Base-by-base conservation (phyloP, 495 filamentous ascomycete genomes). In the Penicillium argentinense region DNA sequence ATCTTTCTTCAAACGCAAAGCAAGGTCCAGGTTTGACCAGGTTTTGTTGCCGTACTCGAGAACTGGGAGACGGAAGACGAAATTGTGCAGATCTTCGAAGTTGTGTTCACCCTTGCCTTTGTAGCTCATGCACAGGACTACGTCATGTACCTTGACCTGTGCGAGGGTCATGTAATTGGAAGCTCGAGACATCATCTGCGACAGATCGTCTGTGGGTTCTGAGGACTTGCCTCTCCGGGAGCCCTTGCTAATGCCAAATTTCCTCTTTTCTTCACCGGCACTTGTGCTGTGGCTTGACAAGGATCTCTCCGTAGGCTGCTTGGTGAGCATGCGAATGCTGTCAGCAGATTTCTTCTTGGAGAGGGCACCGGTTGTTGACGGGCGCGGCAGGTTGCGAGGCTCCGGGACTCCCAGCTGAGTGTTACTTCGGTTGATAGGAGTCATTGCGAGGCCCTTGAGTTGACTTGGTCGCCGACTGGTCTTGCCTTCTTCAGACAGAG, bases 11-110 rank as follows among this genome's bases (percentile, higher is more conserved):
- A 99, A 73, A 14, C 87, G 85, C 39, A 97, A 72, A 1, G 92
- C 91, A 9, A 99, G 80, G 51, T 99, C 93, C 6, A 97, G 81
- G 63, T 97, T 97, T 13, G 92, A 97, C 93, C 93, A 99, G 8
- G 91, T 97, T 71, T 97, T 97, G 73, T 99, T 97, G 39, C 88
- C 80, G 64, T 96, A 97, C 62, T 99, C 93, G 28, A 99, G 82
- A 12, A 87, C 86, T 5, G 93, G 93, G 59, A 99, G 81, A 14
- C 90, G 85, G 78, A 98, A 98, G 47, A 97, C 93, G 49, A 98
- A 92, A 57, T 97, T 85, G 66, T 98, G 93, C 9, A 98, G 83
- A 64, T 98, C 93, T 69, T 95, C 88, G 39, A 98, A 71, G 57
- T 97, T 99, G 56, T 90, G 89, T 44, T 96, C 87, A 32, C 89